Base-by-base conservation (phyloP, 2,329 filamentous ascomycete genomes). In the Aspergillus thermomutatus region DNA sequence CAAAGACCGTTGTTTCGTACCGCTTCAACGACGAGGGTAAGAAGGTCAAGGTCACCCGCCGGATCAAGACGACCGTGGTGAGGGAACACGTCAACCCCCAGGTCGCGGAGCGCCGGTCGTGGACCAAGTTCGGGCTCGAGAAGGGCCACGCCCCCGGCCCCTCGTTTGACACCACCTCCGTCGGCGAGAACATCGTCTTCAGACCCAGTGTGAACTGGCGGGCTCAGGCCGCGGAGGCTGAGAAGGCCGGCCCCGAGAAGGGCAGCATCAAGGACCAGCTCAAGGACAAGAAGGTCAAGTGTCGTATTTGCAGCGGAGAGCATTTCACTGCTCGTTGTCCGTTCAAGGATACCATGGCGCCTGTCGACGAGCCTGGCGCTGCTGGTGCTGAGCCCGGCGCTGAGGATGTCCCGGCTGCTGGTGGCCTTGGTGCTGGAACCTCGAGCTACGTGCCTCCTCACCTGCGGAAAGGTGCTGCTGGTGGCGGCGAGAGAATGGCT, bases 241-340 rank as follows among this genome's bases (percentile, higher is more conserved):
- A 79, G 71, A 79, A 79, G 75, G 75, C 72, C 23, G 76, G 74
- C 50, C 70, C 71, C 60, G 75, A 77, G 79, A 84, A 86, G 79
- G 85, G 86, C 72, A 79, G 81, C 72, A 82, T 87, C 77, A 83
- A 85, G 74, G 81, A 84, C 61, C 80, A 83, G 69, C 83, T 97
- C 72, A 96, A 94, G 86, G 92, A 97, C 82, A 96, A 97, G 86
- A 95, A 97, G 82, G 95, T 99, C 83, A 97, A 97, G 85, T 99
- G 94, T 80, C 90, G 94, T 84, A 97, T 99, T 75, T 99, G 94
- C 82, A 90, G 88, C 75, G 94, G 93, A 74, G 94, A 99, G 83
- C 94, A 99, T 86, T 99, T 97, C 83, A 99, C 94, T 45, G 93
- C 93, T 66, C 89, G 94, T 76, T 99, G 94, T 86, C 94, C 94